Percentiles rank a stretch among this genome's conserved stretches.
phyloP scores from a whole-genome alignment of 768 basidiomycete genomes.

The Tephrocybe sp. region DNA sequence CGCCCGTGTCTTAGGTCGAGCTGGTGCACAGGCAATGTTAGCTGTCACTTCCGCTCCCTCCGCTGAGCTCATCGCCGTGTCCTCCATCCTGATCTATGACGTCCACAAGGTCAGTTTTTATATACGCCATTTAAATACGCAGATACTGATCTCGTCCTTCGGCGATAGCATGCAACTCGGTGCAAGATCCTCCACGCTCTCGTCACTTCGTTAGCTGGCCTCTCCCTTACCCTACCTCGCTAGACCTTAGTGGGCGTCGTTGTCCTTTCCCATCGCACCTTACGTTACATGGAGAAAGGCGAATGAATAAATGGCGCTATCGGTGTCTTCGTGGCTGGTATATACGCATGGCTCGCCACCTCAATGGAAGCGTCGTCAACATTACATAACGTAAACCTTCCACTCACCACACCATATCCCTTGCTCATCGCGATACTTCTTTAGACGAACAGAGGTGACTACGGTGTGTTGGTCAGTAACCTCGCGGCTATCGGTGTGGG shows the following conservation, averaged over 20 bases:
- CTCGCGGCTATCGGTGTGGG: conserved; percentile 83
- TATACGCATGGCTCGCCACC: conserved; percentile 86
- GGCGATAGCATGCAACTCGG: conserved; percentile 77
- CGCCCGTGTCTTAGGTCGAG: conserved; percentile 80
- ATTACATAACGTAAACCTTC: conserved; percentile 51
- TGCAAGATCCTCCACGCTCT: conserved; percentile 70
- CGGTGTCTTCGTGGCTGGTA: conserved; percentile 64
- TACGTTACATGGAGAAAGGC: conserved; percentile 85
- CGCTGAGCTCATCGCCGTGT: conserved; percentile 92
- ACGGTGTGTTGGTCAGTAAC: conserved; percentile 85
- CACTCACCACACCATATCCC: not conserved
- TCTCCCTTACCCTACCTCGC: not conserved
- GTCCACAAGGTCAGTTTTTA: conserved; percentile 61
- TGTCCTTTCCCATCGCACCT: conserved; percentile 78
- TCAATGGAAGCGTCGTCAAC: conserved; percentile 71
- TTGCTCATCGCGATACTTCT: not conserved
- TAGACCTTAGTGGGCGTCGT: conserved; percentile 89
- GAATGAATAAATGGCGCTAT: conserved; percentile 82
- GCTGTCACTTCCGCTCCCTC: conserved; percentile 85
- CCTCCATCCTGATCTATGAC: conserved; percentile 81
- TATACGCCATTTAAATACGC: not conserved
- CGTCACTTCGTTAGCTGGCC: conserved; percentile 34
- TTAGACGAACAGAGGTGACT: conserved; percentile 53
- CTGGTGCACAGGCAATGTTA: conserved; percentile 77
- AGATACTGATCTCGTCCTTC: not conserved